These are phyloP conservation scores for Fusarium agapanthi DNA, from an alignment of 2,329 filamentous ascomycete species.

Conservation along the genomic window DNA sequence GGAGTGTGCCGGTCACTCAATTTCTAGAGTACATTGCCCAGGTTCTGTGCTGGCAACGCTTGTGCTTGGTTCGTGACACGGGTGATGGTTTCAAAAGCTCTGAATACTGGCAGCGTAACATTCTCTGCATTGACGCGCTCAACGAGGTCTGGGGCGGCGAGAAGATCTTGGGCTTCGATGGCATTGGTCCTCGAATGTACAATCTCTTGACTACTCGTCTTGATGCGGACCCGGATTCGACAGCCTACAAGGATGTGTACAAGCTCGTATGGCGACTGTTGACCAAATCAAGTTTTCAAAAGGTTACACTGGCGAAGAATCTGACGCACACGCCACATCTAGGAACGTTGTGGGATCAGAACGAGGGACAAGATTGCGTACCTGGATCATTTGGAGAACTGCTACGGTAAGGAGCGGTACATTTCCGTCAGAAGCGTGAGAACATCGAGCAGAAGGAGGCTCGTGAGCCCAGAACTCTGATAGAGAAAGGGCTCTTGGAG, in stretches of 20 bases:
- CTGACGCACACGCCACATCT: background rate
- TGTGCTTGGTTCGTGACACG: background rate
- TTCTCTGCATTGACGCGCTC: background rate
- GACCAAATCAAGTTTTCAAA: background rate
- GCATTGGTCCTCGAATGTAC: background rate
- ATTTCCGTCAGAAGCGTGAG: background rate
- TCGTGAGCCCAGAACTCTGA: background rate
- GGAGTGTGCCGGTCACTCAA: background rate
- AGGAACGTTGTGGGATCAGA: background rate
- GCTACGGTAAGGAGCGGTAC: background rate
- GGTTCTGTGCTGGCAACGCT: background rate
- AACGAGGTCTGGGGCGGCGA: background rate
- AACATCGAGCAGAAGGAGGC: background rate
- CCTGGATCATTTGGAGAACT: background rate
- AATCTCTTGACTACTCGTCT: background rate
- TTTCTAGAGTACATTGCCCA: background rate
- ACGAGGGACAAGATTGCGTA: background rate
- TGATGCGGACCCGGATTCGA: accelerated
- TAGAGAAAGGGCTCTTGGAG: background rate
- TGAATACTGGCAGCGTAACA: background rate
- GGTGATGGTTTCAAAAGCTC: background rate
- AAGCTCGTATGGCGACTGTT: background rate
- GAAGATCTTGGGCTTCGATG: background rate
- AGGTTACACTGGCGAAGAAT: background rate
- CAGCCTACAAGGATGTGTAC: background rate